Conservation (phyloP, 176 grass and related monocot species). For the Bonia amplexicaulis region DNA sequence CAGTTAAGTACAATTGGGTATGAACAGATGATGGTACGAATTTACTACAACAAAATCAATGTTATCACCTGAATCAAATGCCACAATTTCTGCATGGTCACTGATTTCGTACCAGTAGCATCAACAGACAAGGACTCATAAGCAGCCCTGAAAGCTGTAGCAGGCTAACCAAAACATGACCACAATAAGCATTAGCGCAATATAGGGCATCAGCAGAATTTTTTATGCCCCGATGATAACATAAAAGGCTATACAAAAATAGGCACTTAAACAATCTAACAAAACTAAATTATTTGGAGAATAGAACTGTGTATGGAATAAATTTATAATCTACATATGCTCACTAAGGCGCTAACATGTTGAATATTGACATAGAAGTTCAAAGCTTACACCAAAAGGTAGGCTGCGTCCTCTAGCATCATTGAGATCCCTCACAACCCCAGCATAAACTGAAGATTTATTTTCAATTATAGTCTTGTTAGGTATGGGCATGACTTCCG, state of each 20-base stretch:
- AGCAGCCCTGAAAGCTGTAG: conserved; percentile 65
- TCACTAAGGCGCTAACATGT: not conserved
- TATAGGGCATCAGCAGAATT: not conserved
- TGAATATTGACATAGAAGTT: conserved; percentile 22
- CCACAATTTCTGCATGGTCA: conserved; percentile 97
- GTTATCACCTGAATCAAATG: conserved; percentile 77
- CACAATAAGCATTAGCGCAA: conserved; percentile 25
- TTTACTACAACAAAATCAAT: not conserved
- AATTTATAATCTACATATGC: conserved; percentile 2
- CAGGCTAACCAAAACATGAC: conserved; percentile 60
- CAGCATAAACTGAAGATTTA: conserved; percentile 87
- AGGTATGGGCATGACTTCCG: conserved; percentile 62
- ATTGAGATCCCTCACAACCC: conserved; percentile 68
- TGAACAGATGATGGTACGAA: not conserved
- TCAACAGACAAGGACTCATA: conserved; percentile 79
- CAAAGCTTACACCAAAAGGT: conserved; percentile 64
- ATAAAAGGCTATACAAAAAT: conserved; percentile 7
- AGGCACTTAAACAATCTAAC: not conserved
- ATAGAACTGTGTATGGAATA: conserved; percentile 10
- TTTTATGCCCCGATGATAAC: not conserved
- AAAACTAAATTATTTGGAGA: conserved; percentile 10
- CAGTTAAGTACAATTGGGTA: not conserved
- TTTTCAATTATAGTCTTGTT: conserved; percentile 88
- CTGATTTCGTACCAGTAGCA: conserved; percentile 59
- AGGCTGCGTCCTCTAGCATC: conserved; percentile 74